phyloP scores from a whole-genome alignment of 2,329 filamentous ascomycete species.

The Coccinonectria pachysandricola region DNA sequence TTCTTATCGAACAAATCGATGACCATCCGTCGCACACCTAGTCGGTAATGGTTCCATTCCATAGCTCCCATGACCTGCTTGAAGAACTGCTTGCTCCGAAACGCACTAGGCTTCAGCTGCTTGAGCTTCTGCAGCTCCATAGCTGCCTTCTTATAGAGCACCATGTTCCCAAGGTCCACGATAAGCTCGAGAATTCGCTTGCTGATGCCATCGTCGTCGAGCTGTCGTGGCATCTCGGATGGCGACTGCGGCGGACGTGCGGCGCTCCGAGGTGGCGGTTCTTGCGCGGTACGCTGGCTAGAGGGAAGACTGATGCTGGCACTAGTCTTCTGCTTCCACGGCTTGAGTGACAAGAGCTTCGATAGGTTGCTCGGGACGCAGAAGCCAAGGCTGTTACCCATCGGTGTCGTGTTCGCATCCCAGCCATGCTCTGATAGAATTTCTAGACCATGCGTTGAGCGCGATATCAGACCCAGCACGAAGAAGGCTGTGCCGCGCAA shows the following conservation, averaged over 20 bases:
- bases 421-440: slow-evolving; percentile 84
- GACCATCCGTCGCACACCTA: slow-evolving; percentile 79
- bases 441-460: slow-evolving; percentile 84
- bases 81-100: slow-evolving; percentile 69
- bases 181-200: slow-evolving; percentile 78
- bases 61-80: slow-evolving; percentile 75
- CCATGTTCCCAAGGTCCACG: slow-evolving; percentile 83
- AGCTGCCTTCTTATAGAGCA: slow-evolving; percentile 79
- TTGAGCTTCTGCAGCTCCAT: slow-evolving; percentile 74
- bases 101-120: slow-evolving; percentile 61
- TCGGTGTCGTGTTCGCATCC: slow-evolving; percentile 79
- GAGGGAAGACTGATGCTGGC: slow-evolving; percentile 36
- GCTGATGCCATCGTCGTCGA: slow-evolving; percentile 53
- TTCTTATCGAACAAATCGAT: slow-evolving; percentile 91
- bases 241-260: slow-evolving; percentile 34
- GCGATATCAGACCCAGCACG: slow-evolving; percentile 82
- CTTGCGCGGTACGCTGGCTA: slow-evolving; percentile 42
- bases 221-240: slow-evolving; percentile 31
- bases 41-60: slow-evolving; percentile 79
- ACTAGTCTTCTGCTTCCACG: slow-evolving; percentile 44
- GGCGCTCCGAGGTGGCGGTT: slow-evolving; percentile 31
- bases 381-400: slow-evolving; percentile 76
- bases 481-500: slow-evolving; percentile 94
- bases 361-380: slow-evolving; percentile 74
- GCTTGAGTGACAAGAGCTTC: slow-evolving; percentile 63